phyloP scores from a whole-genome alignment of 129 eudicot genomes.

The sunflower (Helianthus annuus) region HanXRQr2.0-SUNRISE NC_035442.2:40853649-40854148 shows the following conservation, averaged over 20 bases:
- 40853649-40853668: conserved; percentile 67
- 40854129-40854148: conserved; percentile 91
- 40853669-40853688: conserved; percentile 71
- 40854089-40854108: conserved; percentile 79
- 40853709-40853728: conserved; percentile 58
- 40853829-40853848: not conserved
- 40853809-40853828: not conserved
- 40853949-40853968: not conserved
- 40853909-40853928: not conserved
- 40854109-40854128: conserved; percentile 83
- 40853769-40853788: not conserved
- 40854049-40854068: not conserved
- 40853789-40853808: not conserved
- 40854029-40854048: not conserved
- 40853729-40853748: conserved; percentile 66
- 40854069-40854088: conserved; percentile 41
- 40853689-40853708: conserved; percentile 64
- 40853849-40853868: not conserved
- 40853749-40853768: conserved; percentile 2
- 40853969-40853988: not conserved
- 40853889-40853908: not conserved
- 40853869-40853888: not conserved
- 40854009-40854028: not conserved
- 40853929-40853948: not conserved
- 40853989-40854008: not conserved